Base-by-base conservation (phyloP, 2,329 filamentous ascomycete genomes). In the Fusarium transvaalense region DNA sequence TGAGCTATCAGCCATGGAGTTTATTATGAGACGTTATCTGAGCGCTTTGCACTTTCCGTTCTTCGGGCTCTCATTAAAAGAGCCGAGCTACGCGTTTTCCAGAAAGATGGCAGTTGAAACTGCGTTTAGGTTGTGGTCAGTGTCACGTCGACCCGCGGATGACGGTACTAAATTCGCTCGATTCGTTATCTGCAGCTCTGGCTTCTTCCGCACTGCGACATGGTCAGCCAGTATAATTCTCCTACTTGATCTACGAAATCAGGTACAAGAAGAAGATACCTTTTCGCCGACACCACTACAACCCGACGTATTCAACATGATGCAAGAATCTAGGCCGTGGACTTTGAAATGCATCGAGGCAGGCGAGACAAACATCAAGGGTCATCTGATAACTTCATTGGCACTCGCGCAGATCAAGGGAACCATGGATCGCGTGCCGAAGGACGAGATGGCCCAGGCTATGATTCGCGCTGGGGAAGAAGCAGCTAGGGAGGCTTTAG, bases 301-400 rank as follows among this genome's bases (percentile, higher is more conserved):
- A 3, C 74, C 78, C 6, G 84, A 86, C 54, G 68, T 86, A 2
- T 55, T 85, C 0, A 71, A 72, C 3, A 76, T 82, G 2, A 25
- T 88, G 6, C 72, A 81, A 0, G 81, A 86, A 13, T 76, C 79
- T 0, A 80, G 77, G 37, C 48, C 50, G 0, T 86, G 82, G 82
- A 70, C 71, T 2, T 70, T 83, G 43, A 64, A 69, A 8, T 77
- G 75, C 10, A 77, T 88, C n/a, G 67, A 79, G 45, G 78, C 78
- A 0, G 86, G 85, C 3, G 85, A 88, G 73, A 87, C 85, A 0
- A 88, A 88, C 56, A 75, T 84, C 21, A 88, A 88, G 65, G 83
- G 83, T 0, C 82, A 83, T 39, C 48, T 88, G 19, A 78, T 87
- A 14, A 63, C 76, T 0, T 68, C 45, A 1, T 19, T 74, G 6